phyloP scores from a whole-genome alignment of 805 yeast species.

The Yarrowia sp. region DNA sequence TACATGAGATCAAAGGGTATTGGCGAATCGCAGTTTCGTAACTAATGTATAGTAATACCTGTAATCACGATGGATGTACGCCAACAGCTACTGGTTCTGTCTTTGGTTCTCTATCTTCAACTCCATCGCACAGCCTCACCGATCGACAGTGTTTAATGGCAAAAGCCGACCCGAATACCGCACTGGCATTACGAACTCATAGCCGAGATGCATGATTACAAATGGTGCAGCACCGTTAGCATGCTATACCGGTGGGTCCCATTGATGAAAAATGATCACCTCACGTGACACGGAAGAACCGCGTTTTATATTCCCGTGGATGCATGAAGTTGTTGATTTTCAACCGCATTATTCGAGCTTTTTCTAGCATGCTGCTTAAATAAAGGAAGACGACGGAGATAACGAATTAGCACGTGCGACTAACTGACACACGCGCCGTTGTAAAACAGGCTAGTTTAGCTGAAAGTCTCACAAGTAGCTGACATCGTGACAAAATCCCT shows the following conservation, averaged over 20 bases:
- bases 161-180: constrained; percentile 2
- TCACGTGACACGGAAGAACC: constrained; percentile 4
- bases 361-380: no score
- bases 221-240: background rate
- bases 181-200: no score
- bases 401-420: background rate
- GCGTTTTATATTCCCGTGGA: background rate
- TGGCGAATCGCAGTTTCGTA: no score
- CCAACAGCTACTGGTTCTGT: no score
- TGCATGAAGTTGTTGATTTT: background rate
- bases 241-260: background rate
- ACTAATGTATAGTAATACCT: no score
- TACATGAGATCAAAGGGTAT: no score
- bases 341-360: background rate
- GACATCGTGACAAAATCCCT: no score
- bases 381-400: background rate
- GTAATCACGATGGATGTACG: no score
- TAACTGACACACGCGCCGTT: background rate
- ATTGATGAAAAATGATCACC: background rate
- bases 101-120: no score
- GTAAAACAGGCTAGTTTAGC: background rate
- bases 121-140: background rate
- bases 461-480: no score
- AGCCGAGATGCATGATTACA: constrained; percentile 8
- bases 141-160: background rate